Conservation (phyloP, 345 rosid species). For the Eucalyptus fibrosa region DNA sequence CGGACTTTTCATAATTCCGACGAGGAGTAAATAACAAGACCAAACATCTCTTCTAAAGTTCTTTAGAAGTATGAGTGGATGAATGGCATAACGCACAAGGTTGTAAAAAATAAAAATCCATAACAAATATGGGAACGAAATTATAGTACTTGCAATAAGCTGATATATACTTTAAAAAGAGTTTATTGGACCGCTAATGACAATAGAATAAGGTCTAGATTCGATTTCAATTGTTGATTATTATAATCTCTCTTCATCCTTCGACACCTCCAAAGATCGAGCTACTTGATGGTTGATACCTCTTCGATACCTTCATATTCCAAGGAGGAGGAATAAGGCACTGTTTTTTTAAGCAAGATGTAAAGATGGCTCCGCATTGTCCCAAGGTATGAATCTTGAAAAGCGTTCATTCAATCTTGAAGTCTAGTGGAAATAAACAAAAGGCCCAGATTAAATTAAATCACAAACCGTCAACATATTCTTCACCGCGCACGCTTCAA, state of each 20-base stretch:
- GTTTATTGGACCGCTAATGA: background rate
- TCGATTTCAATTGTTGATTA: background rate
- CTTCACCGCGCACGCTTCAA: background rate
- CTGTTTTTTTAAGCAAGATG: background rate
- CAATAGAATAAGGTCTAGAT: background rate
- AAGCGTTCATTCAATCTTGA: background rate
- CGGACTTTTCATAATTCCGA: background rate
- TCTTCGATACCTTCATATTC: background rate
- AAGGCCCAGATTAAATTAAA: background rate
- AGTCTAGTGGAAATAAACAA: background rate
- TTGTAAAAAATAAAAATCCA: background rate
- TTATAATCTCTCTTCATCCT: background rate
- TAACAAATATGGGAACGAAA: background rate
- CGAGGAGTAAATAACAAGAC: background rate
- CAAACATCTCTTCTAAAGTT: background rate
- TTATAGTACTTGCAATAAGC: background rate
- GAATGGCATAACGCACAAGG: background rate
- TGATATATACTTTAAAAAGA: background rate
- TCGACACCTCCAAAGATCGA: background rate
- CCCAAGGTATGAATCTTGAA: background rate
- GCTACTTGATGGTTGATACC: background rate
- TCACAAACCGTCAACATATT: background rate
- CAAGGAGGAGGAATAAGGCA: background rate
- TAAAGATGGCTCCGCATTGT: background rate
- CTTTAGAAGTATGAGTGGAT: background rate